Percentiles rank a stretch among this genome's conserved stretches.
These are phyloP conservation scores for Leccinum subgranulosum DNA, from an alignment of 768 basidiomycete genomes.

Conservation along the genomic window DNA sequence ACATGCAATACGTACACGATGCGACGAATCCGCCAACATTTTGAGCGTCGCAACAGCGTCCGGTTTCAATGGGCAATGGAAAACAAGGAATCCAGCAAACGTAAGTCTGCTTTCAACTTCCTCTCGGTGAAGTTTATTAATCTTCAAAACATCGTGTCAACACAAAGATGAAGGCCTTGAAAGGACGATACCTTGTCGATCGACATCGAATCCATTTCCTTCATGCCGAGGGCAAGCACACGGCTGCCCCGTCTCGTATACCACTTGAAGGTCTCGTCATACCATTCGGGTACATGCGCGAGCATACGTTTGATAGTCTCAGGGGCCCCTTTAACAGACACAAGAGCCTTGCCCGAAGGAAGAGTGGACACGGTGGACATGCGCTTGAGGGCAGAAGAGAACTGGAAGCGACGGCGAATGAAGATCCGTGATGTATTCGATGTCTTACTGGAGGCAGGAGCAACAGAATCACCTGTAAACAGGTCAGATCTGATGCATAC, in stretches of 20 bases:
- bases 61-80: constrained; percentile 95
- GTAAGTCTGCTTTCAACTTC: constrained; percentile 71
- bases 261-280: constrained; percentile 94
- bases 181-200: constrained; percentile 61
- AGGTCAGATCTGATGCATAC: not conserved
- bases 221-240: constrained; percentile 87
- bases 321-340: constrained; percentile 93
- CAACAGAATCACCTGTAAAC: constrained; percentile 57
- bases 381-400: constrained; percentile 94
- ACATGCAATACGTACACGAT: constrained; percentile 63
- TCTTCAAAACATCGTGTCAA: constrained; percentile 40
- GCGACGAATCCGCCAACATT: constrained; percentile 95
- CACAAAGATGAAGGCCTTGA: not conserved
- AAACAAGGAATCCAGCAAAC: constrained; percentile 97
- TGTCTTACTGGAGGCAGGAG: constrained; percentile 49
- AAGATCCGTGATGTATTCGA: constrained; percentile 58
- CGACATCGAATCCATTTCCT: constrained; percentile 71
- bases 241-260: constrained; percentile 92
- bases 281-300: constrained; percentile 62
- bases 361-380: constrained; percentile 88
- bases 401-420: constrained; percentile 93
- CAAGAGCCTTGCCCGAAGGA: constrained; percentile 57
- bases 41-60: constrained; percentile 90
- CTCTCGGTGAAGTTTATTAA: constrained; percentile 84
- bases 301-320: constrained; percentile 95